These are phyloP conservation scores for Leishmania mexicana DNA, from an alignment of 208 protist species.

Conservation along the genomic window DNA sequence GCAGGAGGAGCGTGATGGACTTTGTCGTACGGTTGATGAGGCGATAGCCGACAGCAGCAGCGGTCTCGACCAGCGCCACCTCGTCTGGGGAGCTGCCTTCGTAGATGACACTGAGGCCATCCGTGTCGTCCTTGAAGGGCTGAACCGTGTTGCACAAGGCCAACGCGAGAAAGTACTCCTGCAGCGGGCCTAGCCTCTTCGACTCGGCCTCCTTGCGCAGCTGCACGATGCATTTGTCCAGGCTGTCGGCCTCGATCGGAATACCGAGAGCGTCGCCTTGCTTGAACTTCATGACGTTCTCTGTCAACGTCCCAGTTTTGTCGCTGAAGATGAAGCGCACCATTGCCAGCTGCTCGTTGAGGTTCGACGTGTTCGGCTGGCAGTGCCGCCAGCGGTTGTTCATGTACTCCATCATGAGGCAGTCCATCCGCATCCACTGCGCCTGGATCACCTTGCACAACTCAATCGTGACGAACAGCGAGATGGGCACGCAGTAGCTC, in stretches of 20 bases:
- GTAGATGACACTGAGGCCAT: constrained; percentile 60
- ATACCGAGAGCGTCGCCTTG: constrained; percentile 68
- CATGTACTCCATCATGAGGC: constrained; percentile 86
- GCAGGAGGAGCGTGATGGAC: constrained; percentile 44
- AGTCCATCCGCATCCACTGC: constrained; percentile 87
- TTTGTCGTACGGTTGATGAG: constrained; percentile 69
- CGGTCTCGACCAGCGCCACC: constrained; percentile 91
- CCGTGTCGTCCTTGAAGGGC: constrained; percentile 63
- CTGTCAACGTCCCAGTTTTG: constrained; percentile 94
- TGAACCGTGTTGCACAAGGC: constrained; percentile 90
- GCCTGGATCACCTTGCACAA: constrained; percentile 91
- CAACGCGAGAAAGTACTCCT: constrained; percentile 81
- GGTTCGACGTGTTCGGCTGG: constrained; percentile 87
- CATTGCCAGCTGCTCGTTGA: constrained; percentile 93
- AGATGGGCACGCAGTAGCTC: constrained; percentile 92
- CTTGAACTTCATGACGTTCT: constrained; percentile 93
- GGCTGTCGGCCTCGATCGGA: constrained; percentile 53
- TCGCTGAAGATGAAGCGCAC: constrained; percentile 92
- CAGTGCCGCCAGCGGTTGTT: constrained; percentile 67
- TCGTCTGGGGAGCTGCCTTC: constrained; percentile 94
- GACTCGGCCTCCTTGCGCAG: constrained; percentile 33
- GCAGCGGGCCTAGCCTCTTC: constrained; percentile 28
- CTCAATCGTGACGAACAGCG: constrained; percentile 93
- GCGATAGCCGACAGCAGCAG: constrained; percentile 63
- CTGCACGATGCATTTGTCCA: constrained; percentile 22